Evolutionary conservation across 208 protist species (phyloP).

Genomic region (Vickermania ingenoplastis): DNA sequence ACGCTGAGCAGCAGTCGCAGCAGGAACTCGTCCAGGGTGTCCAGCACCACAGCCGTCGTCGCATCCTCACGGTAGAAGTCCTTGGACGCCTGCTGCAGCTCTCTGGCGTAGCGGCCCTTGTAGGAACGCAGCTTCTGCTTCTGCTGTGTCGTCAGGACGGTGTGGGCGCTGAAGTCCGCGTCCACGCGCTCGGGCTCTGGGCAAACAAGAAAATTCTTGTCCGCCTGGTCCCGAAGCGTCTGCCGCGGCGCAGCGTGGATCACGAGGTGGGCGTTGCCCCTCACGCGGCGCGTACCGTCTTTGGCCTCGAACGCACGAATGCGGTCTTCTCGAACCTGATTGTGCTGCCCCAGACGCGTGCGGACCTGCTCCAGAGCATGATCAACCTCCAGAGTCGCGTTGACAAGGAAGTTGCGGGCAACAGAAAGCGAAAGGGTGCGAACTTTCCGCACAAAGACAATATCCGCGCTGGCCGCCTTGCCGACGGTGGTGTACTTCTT

Average conservation of each 20-base stretch:
- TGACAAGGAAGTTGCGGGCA: constrained; percentile 74
- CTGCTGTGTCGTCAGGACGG: constrained; percentile 80
- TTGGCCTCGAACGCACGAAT: constrained; percentile 79
- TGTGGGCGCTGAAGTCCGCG: constrained; percentile 78
- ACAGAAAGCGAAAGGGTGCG: constrained; percentile 69
- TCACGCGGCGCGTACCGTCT: constrained; percentile 78
- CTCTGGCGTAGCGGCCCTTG: constrained; percentile 72
- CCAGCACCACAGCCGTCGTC: constrained; percentile 69
- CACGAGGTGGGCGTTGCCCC: constrained; percentile 61
- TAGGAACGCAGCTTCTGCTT: constrained; percentile 85
- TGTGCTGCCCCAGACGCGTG: constrained; percentile 58
- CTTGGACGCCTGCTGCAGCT: constrained; percentile 63
- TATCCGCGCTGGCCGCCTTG: constrained; percentile 64
- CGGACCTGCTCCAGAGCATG: constrained; percentile 50
- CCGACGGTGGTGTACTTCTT: constrained; percentile 60
- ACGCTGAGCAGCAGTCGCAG: constrained; percentile 78
- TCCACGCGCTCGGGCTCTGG: constrained; percentile 74
- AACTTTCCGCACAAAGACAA: constrained; percentile 82
- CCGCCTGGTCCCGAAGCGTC: constrained; percentile 46
- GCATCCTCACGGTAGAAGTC: constrained; percentile 85
- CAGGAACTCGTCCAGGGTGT: constrained; percentile 87
- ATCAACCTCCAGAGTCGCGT: constrained; percentile 74
- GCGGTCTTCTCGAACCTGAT: constrained; percentile 65
- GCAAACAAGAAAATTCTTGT: constrained; percentile 65
- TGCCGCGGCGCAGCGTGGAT: constrained; percentile 38